A percentile compares a stretch with the other conserved stretches of the same genome.
These are phyloP conservation scores for Alternaria panax DNA, from an alignment of 2,329 filamentous ascomycete species.

Conservation along the genomic window DNA sequence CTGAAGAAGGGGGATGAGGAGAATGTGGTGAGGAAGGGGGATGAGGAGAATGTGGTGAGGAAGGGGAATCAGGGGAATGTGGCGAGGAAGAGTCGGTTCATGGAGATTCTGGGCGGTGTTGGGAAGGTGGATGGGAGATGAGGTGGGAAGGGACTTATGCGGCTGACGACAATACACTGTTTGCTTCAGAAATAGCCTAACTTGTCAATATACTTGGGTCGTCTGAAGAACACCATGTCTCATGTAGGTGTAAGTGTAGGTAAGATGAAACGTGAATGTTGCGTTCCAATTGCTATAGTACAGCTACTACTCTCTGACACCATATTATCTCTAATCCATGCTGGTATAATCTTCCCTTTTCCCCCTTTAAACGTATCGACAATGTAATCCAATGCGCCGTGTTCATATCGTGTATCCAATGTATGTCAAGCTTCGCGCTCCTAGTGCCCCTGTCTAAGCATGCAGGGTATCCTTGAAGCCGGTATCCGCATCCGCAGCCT, in stretches of 20 bases:
- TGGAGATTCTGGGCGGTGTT: constrained; percentile 4
- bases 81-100: background rate
- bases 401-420: constrained; percentile 37
- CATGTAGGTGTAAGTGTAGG: too few relatives aligned
- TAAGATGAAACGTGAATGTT: background rate
- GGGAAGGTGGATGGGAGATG: background rate
- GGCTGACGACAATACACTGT: too few relatives aligned
- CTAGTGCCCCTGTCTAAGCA: constrained; percentile 28
- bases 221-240: too few relatives aligned
- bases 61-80: background rate
- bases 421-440: constrained; percentile 1
- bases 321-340: background rate
- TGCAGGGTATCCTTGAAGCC: constrained; percentile 39
- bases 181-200: too few relatives aligned
- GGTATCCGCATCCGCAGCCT: constrained; percentile 11
- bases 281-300: background rate
- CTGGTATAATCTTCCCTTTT: constrained; percentile 1
- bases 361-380: constrained; percentile 13
- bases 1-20: background rate
- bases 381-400: constrained; percentile 31
- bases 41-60: background rate
- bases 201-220: too few relatives aligned
- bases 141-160: background rate
- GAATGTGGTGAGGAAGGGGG: background rate
- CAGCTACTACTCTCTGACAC: background rate